Conservation (phyloP, 768 basidiomycete genomes). For the Rhodosporidiobolus sp. region DNA sequence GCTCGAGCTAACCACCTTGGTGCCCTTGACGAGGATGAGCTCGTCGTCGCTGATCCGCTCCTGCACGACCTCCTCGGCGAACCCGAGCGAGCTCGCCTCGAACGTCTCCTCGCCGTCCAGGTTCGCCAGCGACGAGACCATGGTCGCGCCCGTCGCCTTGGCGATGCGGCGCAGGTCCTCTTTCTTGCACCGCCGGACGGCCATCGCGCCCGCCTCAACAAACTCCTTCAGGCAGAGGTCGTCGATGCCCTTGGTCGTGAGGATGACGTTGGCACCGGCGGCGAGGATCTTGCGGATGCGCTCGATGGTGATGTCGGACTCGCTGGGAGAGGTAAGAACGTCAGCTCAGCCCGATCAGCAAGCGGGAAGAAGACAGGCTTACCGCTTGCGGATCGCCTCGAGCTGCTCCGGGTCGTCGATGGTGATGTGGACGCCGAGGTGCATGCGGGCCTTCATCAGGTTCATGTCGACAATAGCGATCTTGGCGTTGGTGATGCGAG, state of each 20-base stretch:
- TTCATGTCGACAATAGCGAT: constrained; percentile 99
- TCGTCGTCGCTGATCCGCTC: constrained; percentile 99
- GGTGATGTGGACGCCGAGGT: constrained; percentile 92
- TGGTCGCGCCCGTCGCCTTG: constrained; percentile 89
- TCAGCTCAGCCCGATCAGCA: not conserved
- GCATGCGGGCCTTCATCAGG: constrained; percentile 93
- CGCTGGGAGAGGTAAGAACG: constrained; percentile 55
- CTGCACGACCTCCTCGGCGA: constrained; percentile 91
- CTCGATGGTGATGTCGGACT: constrained; percentile 93
- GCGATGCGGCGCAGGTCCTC: constrained; percentile 96
- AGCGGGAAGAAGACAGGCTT: constrained; percentile 35
- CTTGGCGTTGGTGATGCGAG: constrained; percentile 84
- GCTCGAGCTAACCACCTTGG: constrained; percentile 87
- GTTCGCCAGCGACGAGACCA: constrained; percentile 89
- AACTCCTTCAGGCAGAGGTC: constrained; percentile 98
- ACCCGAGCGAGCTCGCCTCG: constrained; percentile 83
- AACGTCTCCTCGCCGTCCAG: constrained; percentile 97
- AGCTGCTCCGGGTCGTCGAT: constrained; percentile 94
- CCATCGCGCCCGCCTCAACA: constrained; percentile 98
- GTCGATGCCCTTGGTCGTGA: constrained; percentile 98
- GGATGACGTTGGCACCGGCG: constrained; percentile 90
- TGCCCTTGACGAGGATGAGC: constrained; percentile 93
- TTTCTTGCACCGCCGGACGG: constrained; percentile 93
- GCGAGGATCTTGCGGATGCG: constrained; percentile 92
- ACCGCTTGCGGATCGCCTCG: constrained; percentile 93